Evolutionary conservation across 2,329 filamentous ascomycete species (phyloP).

Genomic region (Blastomyces percursus): DNA sequence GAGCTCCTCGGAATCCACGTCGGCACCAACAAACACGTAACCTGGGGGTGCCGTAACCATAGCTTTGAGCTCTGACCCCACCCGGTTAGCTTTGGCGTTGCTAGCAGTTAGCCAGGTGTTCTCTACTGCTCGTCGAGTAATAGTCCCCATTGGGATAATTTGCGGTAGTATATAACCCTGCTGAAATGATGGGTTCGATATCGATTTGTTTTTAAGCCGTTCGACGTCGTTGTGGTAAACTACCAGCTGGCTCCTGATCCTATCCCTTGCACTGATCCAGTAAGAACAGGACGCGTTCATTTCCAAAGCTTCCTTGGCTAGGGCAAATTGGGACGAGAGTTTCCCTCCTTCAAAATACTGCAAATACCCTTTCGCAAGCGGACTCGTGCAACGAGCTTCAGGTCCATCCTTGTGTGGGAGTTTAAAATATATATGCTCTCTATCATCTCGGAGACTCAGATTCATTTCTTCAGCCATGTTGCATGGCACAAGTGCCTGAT

Average conservation of each 20-base stretch:
- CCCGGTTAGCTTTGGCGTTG: constrained; percentile 91
- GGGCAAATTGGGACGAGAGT: constrained; percentile 73
- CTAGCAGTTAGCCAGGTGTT: constrained; percentile 98
- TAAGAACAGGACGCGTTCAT: constrained; percentile 99
- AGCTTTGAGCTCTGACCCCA: constrained; percentile 91
- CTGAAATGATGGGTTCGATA: constrained; percentile 21
- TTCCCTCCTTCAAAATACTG: constrained; percentile 83
- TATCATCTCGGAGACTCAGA: constrained; percentile 54
- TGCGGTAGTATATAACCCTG: constrained; percentile 89
- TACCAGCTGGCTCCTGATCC: constrained; percentile 92
- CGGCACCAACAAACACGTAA: constrained; percentile 88
- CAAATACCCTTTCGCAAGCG: constrained; percentile 83
- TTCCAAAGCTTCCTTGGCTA: constrained; percentile 88
- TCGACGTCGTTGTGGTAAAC: constrained; percentile 62
- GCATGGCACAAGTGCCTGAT: constrained; percentile 62
- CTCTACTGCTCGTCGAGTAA: constrained; percentile 86
- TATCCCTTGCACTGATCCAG: constrained; percentile 91
- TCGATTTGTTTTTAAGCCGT: constrained; percentile 15
- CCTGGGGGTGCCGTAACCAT: constrained; percentile 89
- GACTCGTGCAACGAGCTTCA: constrained; percentile 68
- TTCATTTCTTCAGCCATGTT: constrained; percentile 68
- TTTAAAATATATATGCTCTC: constrained; percentile 66
- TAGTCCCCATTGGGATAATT: constrained; percentile 95
- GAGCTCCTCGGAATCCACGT: constrained; percentile 93
- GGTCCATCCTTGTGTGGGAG: constrained; percentile 94